Base-by-base conservation (phyloP, 1,139 yeast species). In the Suhomyces wounanorum region DNA sequence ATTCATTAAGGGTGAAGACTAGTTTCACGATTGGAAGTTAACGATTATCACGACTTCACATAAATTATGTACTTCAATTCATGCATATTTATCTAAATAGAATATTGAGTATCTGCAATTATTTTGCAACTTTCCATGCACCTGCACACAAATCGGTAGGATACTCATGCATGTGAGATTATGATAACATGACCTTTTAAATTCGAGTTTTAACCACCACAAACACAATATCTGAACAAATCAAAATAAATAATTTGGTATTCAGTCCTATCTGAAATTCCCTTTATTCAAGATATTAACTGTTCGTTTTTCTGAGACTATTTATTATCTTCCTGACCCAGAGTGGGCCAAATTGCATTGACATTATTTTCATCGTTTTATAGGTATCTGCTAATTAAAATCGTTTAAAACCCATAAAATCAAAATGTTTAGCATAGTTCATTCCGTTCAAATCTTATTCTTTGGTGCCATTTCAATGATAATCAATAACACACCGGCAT, bases 401-500 rank as follows among this genome's bases (percentile, higher is more conserved):
- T 40, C 43, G 8, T 35, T 16, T 13, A 28, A 16, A 7, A 5
- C 23, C 3, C 44, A 9, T 17, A 30, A 30, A 5, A 13, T 10
- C 2, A 42, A 18, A 36, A 45, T 40, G 40, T 18, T 31, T 6
- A 40, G 21, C 9, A 10, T 45, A 2, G 2, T 45, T 8, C 44
- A 36, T 17, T 36, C 44, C 16, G 17, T 41, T 11, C 48, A 45
- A 31, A 23, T 45, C 16, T 17, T 40, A 1, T 17, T 26, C 21
- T 28, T 45, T 10, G 25, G 37, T 10, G 17, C 38, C 4, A 14
- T 36, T 2, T 39, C 49, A 5, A 8, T 42, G 14, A 17, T 49
- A 16, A 64, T 67, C 31, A 81, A 83, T 61, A 78, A 82, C 57
- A 79, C 83, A 2, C 90, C 90, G 1, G 77, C 81, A 5, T 74